Evolutionary conservation across 208 protist species (phyloP).

Genomic region (Crithidia expoeki): DNA sequence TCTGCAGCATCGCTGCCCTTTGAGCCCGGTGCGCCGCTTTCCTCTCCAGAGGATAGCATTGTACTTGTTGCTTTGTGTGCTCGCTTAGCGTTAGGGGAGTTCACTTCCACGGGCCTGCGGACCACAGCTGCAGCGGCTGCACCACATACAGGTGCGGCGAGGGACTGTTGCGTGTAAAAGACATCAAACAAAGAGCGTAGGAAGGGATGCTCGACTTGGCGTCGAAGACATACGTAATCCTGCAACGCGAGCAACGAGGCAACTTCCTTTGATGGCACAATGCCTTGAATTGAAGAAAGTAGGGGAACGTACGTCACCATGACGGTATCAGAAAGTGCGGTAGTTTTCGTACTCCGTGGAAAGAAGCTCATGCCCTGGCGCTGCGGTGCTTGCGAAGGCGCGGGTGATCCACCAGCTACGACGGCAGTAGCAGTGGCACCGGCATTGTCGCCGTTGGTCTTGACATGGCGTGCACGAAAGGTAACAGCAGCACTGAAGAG

Average conservation of each 20-base stretch:
- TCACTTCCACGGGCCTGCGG: background rate
- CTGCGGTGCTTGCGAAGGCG: background rate
- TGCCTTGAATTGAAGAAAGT: constrained; percentile 17
- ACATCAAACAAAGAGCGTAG: constrained; percentile 29
- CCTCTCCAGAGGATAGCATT: background rate
- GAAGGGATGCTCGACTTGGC: constrained; percentile 25
- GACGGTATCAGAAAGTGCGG: background rate
- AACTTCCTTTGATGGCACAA: constrained; percentile 2
- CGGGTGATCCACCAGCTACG: background rate
- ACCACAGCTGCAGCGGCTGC: background rate
- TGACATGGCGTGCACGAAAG: constrained; percentile 17
- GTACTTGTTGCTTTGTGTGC: background rate
- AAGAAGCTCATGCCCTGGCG: background rate
- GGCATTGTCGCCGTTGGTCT: background rate
- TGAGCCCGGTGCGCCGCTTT: background rate
- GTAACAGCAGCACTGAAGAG: constrained; percentile 19
- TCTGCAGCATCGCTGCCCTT: constrained; percentile 2
- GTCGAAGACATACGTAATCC: constrained; percentile 22
- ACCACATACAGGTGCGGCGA: background rate
- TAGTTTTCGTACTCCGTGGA: background rate
- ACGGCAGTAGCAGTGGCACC: background rate
- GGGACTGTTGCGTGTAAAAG: constrained; percentile 23
- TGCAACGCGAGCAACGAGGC: constrained; percentile 4
- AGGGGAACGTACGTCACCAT: constrained; percentile 35
- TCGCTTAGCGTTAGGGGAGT: background rate